phyloP scores from a whole-genome alignment of 352 stramenopile species.

The Phytophthora cajani region DNA sequence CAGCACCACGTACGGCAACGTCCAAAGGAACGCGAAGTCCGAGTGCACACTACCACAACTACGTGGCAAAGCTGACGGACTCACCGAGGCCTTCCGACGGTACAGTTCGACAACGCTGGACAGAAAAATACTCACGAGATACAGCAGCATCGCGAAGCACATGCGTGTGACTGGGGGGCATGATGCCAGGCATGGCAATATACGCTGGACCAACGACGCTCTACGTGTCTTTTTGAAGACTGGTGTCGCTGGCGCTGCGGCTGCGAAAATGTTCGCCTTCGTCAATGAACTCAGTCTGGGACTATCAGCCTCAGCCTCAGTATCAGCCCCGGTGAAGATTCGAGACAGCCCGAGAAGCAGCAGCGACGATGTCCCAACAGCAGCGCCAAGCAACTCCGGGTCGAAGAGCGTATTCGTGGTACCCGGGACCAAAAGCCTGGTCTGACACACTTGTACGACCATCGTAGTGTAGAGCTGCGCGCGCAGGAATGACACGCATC shows the following conservation, averaged over 20 bases:
- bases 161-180: conserved; percentile 42
- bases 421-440: conserved; percentile 42
- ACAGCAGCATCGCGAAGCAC: conserved; percentile 60
- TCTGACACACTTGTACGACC: conserved; percentile 73
- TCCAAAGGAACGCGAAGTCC: conserved; percentile 67
- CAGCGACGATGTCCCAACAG: conserved; percentile 30
- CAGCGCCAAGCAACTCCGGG: conserved; percentile 50
- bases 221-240: conserved; percentile 7
- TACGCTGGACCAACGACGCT: conserved; percentile 1
- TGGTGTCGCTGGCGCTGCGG: conserved; percentile 1
- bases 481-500: conserved; percentile 68
- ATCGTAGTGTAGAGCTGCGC: conserved; percentile 77
- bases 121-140: conserved; percentile 71
- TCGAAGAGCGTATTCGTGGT: conserved; percentile 39
- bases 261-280: conserved; percentile 18
- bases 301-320: neutral
- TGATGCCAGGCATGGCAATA: conserved; percentile 25
- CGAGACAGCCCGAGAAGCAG: conserved; percentile 26
- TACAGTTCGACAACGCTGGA: conserved; percentile 83
- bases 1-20: conserved; percentile 58
- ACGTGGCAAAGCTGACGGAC: conserved; percentile 17
- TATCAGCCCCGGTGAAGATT: conserved; percentile 8
- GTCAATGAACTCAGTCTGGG: neutral
- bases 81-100: conserved; percentile 47
- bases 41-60: conserved; percentile 37